phyloP scores from a whole-genome alignment of 768 basidiomycete species.

The Suillus brevipes region DNA sequence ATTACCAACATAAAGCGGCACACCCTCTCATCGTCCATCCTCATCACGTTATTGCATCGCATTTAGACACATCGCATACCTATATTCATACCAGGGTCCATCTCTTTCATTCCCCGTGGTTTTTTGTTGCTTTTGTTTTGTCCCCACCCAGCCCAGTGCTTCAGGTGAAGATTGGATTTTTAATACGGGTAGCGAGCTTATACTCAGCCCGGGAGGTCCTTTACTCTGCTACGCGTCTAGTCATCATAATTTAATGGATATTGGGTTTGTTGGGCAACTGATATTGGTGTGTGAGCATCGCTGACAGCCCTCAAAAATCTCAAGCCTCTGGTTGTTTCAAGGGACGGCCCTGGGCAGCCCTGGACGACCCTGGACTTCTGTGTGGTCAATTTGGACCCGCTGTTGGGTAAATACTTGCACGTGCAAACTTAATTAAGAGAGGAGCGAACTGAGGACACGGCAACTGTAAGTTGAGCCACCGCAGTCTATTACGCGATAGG shows the following conservation, averaged over 20 bases:
- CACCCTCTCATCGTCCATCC: slow-evolving; percentile 9
- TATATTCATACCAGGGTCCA: slow-evolving; percentile 36
- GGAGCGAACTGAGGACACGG: background rate
- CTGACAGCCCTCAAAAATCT: background rate
- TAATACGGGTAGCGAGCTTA: slow-evolving; percentile 15
- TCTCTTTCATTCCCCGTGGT: slow-evolving; percentile 18
- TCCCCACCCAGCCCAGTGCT: slow-evolving; percentile 18
- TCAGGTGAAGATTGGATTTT: slow-evolving; percentile 14
- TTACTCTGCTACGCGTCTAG: slow-evolving; percentile 13
- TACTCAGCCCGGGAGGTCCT: slow-evolving; percentile 19
- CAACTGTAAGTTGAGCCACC: background rate
- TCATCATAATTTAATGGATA: slow-evolving; percentile 26
- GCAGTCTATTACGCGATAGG: background rate
- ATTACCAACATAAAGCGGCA: slow-evolving; percentile 19
- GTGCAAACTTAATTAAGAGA: slow-evolving; percentile 2
- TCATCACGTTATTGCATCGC: slow-evolving; percentile 28
- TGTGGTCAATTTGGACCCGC: background rate
- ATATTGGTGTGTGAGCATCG: slow-evolving; percentile 3
- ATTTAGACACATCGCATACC: slow-evolving; percentile 36
- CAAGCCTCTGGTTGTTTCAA: background rate
- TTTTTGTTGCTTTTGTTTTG: slow-evolving; percentile 11
- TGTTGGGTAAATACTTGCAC: background rate
- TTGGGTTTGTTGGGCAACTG: slow-evolving; percentile 39
- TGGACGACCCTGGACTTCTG: background rate
- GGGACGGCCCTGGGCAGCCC: background rate